Evolutionary conservation across 441 rosid species (phyloP).

Genomic region (Eruca vesicaria): DNA sequence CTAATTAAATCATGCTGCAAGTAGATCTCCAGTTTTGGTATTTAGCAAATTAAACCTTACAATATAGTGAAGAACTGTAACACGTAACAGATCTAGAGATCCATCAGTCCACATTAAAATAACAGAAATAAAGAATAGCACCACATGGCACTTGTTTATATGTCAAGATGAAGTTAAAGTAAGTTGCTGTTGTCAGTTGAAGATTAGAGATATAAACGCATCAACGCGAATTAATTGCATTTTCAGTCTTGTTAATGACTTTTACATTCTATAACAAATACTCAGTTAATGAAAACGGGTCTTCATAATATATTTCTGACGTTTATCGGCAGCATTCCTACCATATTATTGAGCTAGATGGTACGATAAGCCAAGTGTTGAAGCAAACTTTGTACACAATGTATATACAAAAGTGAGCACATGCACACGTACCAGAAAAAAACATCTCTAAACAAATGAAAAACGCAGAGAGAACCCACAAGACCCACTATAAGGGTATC

Average conservation of each 20-base stretch:
- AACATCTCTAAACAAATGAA: neutral
- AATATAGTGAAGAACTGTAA: neutral
- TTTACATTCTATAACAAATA: neutral
- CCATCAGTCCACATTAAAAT: neutral
- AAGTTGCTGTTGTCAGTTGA: neutral
- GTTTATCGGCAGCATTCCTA: neutral
- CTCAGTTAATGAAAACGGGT: neutral
- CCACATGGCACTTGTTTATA: neutral
- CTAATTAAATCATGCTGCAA: neutral
- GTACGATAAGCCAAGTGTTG: neutral
- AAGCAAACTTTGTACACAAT: constrained; percentile 13
- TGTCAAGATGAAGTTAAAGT: neutral
- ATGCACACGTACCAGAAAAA: constrained; percentile 6
- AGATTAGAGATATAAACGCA: neutral
- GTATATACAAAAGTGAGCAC: constrained; percentile 7
- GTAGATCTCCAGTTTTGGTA: neutral
- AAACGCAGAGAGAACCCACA: no score
- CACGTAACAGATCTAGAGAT: neutral
- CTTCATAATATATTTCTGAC: neutral
- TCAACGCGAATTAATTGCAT: neutral
- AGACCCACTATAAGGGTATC: no score
- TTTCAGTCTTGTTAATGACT: neutral
- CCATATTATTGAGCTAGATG: neutral
- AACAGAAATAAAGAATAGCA: neutral
- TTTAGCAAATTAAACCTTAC: neutral